These are phyloP conservation scores for Cicer pinnatifidum DNA, from an alignment of 306 rosid genomes.

Conservation along the genomic window DNA sequence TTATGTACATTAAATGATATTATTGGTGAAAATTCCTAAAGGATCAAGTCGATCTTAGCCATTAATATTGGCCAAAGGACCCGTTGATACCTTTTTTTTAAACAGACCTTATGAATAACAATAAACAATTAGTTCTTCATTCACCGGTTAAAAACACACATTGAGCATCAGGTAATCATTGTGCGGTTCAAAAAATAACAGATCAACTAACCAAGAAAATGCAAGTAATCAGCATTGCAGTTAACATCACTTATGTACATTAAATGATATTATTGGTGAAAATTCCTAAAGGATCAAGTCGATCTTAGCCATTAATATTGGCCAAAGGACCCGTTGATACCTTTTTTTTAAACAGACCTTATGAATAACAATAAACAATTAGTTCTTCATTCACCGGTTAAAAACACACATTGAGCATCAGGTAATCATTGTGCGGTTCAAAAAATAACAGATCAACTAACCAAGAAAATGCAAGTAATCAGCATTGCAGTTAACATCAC, in stretches of 20 bases:
- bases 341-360: no score
- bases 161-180: neutral
- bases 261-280: slow-evolving; percentile 42
- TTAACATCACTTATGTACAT: slow-evolving; percentile 35
- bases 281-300: no score
- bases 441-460: slow-evolving; percentile 6
- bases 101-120: no score
- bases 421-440: slow-evolving; percentile 2
- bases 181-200: neutral
- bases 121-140: neutral
- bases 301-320: no score
- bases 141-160: neutral
- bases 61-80: no score
- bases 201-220: slow-evolving; percentile 3
- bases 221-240: neutral
- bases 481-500: neutral
- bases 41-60: no score
- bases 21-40: slow-evolving; percentile 43
- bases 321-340: no score
- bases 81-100: no score
- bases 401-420: neutral
- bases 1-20: slow-evolving; percentile 43
- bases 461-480: neutral
- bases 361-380: no score
- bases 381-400: neutral